Percentiles rank a stretch among this genome's conserved stretches.
phyloP scores from a whole-genome alignment of 2,329 filamentous ascomycete species.

The Mariannaea sp. region DNA sequence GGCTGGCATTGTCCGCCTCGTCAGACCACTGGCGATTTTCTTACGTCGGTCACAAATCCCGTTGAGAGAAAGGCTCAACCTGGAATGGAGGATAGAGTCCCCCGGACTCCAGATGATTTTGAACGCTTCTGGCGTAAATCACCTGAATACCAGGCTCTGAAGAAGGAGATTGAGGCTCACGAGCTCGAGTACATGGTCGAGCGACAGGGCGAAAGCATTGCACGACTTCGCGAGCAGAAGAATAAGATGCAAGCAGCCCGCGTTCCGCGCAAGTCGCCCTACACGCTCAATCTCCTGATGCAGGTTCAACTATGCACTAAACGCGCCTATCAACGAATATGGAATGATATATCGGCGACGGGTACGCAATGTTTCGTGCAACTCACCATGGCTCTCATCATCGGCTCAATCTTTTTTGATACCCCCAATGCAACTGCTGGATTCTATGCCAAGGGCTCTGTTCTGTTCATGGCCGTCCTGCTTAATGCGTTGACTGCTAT shows the following conservation, averaged over 20 bases:
- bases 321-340: slow-evolving; percentile 57
- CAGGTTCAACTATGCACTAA: slow-evolving; percentile 58
- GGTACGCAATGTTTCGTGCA: slow-evolving; percentile 52
- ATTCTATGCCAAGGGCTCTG: slow-evolving; percentile 59
- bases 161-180: slow-evolving; percentile 56
- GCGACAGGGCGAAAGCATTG: slow-evolving; percentile 44
- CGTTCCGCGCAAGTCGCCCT: slow-evolving; percentile 59
- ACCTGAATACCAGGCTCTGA: slow-evolving; percentile 48
- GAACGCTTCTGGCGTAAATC: slow-evolving; percentile 54
- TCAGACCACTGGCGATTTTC: slow-evolving; percentile 71
- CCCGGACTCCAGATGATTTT: slow-evolving; percentile 73
- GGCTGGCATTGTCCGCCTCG: slow-evolving; percentile 70
- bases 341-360: slow-evolving; percentile 56
- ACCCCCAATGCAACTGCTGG: slow-evolving; percentile 54
- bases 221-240: slow-evolving; percentile 54
- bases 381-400: slow-evolving; percentile 62
- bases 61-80: slow-evolving; percentile 58
- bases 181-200: slow-evolving; percentile 52
- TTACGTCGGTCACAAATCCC: slow-evolving; percentile 71
- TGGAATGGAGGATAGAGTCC: slow-evolving; percentile 66
- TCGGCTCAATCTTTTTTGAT: slow-evolving; percentile 64
- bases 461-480: slow-evolving; percentile 64
- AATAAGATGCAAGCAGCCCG: slow-evolving; percentile 57
- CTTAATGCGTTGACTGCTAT: slow-evolving; percentile 64
- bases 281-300: slow-evolving; percentile 60